Evolutionary conservation across 805 yeast genomes (phyloP).

Genomic region (Wickerhamiella lipophila): DNA sequence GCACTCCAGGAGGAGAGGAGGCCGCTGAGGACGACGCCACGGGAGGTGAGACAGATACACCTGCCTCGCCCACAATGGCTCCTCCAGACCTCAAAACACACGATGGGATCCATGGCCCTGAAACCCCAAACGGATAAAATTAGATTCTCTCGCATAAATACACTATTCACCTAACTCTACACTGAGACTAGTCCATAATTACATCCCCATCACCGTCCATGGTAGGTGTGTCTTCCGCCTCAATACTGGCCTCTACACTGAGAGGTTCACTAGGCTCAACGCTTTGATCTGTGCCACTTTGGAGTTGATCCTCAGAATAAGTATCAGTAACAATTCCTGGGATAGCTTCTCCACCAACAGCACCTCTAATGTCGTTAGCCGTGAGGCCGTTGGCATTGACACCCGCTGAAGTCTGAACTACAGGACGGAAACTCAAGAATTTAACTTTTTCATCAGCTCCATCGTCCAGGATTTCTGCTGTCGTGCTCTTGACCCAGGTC

Average conservation of each 20-base stretch:
- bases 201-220: slow-evolving; percentile 6
- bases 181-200: neutral
- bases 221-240: neutral
- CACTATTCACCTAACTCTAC: neutral
- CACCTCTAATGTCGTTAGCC: slow-evolving; percentile 42
- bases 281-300: neutral
- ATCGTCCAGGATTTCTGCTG: slow-evolving; percentile 24
- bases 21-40: neutral
- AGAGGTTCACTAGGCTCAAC: neutral
- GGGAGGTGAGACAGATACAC: neutral
- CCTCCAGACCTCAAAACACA: neutral
- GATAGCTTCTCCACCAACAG: slow-evolving; percentile 39
- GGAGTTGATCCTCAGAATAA: neutral
- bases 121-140: no score
- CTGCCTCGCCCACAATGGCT: neutral
- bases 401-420: slow-evolving; percentile 13
- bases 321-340: slow-evolving; percentile 30
- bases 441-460: slow-evolving; percentile 30
- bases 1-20: neutral
- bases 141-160: neutral
- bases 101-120: no score
- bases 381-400: slow-evolving; percentile 27
- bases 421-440: slow-evolving; percentile 15
- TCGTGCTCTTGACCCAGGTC: slow-evolving; percentile 19
- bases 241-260: neutral